Evolutionary conservation across 1,139 yeast species (phyloP).

Genomic region (Pneumocystis wakefieldiae): DNA sequence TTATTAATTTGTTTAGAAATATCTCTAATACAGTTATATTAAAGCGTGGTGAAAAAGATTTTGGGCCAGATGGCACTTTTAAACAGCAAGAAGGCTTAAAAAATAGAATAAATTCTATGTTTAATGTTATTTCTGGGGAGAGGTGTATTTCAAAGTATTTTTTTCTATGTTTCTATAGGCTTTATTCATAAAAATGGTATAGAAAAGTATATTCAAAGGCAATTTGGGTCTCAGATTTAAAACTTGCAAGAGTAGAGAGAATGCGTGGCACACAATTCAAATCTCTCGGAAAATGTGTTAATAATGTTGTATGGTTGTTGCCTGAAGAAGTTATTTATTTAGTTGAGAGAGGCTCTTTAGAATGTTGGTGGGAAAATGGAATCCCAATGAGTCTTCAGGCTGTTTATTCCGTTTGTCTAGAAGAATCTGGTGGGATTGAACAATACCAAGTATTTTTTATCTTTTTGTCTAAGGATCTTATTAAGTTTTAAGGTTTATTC

Average conservation of each 20-base stretch:
- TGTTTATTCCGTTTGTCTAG: constrained; percentile 42
- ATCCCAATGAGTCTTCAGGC: constrained; percentile 48
- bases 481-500: constrained; percentile 39
- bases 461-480: not conserved
- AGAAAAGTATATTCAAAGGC: constrained; percentile 25
- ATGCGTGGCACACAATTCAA: constrained; percentile 63
- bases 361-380: constrained; percentile 33
- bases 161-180: constrained; percentile 9
- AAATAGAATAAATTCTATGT: constrained; percentile 58
- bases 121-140: constrained; percentile 42
- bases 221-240: constrained; percentile 32
- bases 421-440: constrained; percentile 35
- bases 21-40: constrained; percentile 35
- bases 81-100: constrained; percentile 40
- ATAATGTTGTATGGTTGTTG: constrained; percentile 30
- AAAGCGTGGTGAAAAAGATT: constrained; percentile 71
- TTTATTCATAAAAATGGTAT: not conserved
- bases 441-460: constrained; percentile 27
- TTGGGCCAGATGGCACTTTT: constrained; percentile 66
- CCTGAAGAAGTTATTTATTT: constrained; percentile 63
- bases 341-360: constrained; percentile 68
- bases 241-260: constrained; percentile 36
- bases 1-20: not conserved
- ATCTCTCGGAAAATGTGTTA: constrained; percentile 51
- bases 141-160: constrained; percentile 43